Conservation (phyloP, 2,329 filamentous ascomycete genomes). For the Ophiocordyceps unilateralis region DNA sequence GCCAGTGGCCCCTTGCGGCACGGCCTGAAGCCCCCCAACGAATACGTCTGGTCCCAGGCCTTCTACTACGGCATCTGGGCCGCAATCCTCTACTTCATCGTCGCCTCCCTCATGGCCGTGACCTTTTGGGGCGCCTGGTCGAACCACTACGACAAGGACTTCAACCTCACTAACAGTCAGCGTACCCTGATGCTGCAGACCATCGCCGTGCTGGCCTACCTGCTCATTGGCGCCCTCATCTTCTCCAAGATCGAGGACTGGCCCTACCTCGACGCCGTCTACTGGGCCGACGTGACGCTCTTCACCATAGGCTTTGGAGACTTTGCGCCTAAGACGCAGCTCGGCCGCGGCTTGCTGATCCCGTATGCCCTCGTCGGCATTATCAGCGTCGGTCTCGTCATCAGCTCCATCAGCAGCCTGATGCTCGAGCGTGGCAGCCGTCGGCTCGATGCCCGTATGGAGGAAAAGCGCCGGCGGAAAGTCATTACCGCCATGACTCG, state of each 20-base stretch:
- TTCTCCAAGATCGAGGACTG: slow-evolving; percentile 60
- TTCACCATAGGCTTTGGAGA: slow-evolving; percentile 51
- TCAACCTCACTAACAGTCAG: slow-evolving; percentile 62
- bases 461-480: slow-evolving; percentile 38
- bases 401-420: slow-evolving; percentile 58
- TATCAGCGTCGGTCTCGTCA: slow-evolving; percentile 69
- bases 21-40: slow-evolving; percentile 15
- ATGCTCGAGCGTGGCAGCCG: slow-evolving; percentile 39
- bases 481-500: slow-evolving; percentile 27
- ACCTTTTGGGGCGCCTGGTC: slow-evolving; percentile 62
- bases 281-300: slow-evolving; percentile 60
- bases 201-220: slow-evolving; percentile 67
- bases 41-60: slow-evolving; percentile 57
- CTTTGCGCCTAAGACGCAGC: slow-evolving; percentile 24
- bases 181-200: slow-evolving; percentile 83
- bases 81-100: slow-evolving; percentile 62
- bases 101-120: slow-evolving; percentile 57
- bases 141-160: slow-evolving; percentile 60
- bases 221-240: slow-evolving; percentile 59
- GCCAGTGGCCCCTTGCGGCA: slow-evolving; percentile 37
- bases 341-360: slow-evolving; percentile 56
- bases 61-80: slow-evolving; percentile 78
- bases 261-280: slow-evolving; percentile 60
- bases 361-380: slow-evolving; percentile 74
- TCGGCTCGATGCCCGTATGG: slow-evolving; percentile 36